phyloP scores from a whole-genome alignment of 129 eudicot genomes.

The Artemisia tridentata region DNA sequence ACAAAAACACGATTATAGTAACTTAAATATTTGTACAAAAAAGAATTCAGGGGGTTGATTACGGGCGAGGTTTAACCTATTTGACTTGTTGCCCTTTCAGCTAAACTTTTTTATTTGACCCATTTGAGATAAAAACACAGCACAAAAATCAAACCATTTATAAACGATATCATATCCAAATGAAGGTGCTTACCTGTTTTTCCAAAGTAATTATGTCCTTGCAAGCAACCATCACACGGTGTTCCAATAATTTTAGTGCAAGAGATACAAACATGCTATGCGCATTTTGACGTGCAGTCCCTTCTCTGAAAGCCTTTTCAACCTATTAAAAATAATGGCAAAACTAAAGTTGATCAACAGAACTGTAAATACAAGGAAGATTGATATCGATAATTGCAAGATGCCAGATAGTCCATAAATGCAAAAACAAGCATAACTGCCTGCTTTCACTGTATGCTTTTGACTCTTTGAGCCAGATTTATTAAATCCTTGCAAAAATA shows the following conservation, averaged over 20 bases:
- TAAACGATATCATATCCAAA: not conserved
- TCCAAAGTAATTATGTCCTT: constrained; percentile 88
- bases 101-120: not conserved
- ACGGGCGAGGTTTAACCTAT: too few relatives aligned
- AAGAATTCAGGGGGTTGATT: too few relatives aligned
- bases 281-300: constrained; percentile 97
- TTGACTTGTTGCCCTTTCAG: not conserved
- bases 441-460: too few relatives aligned
- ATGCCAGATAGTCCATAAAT: too few relatives aligned
- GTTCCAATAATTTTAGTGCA: constrained; percentile 82
- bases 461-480: too few relatives aligned
- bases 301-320: constrained; percentile 98
- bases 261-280: constrained; percentile 96
- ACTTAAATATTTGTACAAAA: not conserved
- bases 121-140: too few relatives aligned
- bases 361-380: not conserved
- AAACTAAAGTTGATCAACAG: too few relatives aligned
- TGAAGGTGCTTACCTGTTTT: constrained; percentile 60
- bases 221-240: constrained; percentile 89
- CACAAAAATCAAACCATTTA: not conserved
- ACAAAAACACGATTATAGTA: too few relatives aligned
- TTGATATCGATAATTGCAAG: not conserved
- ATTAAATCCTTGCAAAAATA: too few relatives aligned
- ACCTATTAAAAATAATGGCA: constrained; percentile 48
- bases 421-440: too few relatives aligned